A percentile compares a stretch with the other conserved stretches of the same genome.
phyloP scores from a whole-genome alignment of 2,329 filamentous ascomycete genomes.

The Coniochaeta sp. region DNA sequence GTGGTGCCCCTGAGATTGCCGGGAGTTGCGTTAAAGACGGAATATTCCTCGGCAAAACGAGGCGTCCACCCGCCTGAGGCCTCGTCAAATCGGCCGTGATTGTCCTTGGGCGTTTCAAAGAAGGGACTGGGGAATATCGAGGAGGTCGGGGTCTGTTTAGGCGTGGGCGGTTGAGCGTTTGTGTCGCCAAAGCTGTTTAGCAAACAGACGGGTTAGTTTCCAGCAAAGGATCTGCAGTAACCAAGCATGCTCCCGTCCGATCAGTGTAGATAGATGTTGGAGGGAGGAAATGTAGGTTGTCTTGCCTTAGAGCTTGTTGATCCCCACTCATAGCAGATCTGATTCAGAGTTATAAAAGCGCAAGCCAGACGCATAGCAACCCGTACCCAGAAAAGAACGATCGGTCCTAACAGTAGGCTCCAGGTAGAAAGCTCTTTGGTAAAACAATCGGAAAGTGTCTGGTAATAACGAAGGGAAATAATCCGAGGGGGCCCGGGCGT shows the following conservation, averaged over 20 bases:
- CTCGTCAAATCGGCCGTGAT: conserved; percentile 36
- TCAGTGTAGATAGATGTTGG: background rate
- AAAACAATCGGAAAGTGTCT: background rate
- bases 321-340: conserved; percentile 57
- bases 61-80: conserved; percentile 47
- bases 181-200: conserved; percentile 52
- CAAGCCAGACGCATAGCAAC: background rate
- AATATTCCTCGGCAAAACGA: conserved; percentile 57
- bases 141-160: conserved; percentile 49
- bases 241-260: background rate
- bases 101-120: conserved; percentile 48
- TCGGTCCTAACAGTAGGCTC: background rate
- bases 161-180: conserved; percentile 53
- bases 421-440: background rate
- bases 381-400: background rate
- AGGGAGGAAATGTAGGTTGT: conserved; percentile 19
- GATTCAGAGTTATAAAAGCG: background rate
- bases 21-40: conserved; percentile 57
- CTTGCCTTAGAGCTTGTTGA: conserved; percentile 42
- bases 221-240: background rate
- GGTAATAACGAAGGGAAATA: background rate
- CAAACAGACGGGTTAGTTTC: conserved; percentile 9
- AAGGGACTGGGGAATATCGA: conserved; percentile 44
- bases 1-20: conserved; percentile 43
- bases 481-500: background rate